Conservation (phyloP, 1,284 basidiomycete genomes). For the Rhodotorula sp. region DNA sequence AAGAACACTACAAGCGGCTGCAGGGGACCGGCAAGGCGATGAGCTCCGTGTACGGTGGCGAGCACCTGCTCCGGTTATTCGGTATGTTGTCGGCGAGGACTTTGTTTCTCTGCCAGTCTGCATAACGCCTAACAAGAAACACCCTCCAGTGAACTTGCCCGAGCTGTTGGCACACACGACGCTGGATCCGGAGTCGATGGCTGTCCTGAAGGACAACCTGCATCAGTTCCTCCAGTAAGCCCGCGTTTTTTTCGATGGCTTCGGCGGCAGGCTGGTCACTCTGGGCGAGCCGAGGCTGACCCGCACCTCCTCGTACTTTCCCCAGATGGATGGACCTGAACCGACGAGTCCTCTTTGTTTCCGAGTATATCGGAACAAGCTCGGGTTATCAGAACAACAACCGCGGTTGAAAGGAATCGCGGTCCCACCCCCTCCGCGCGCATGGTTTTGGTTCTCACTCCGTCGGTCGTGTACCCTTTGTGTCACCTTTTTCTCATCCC, state of each 20-base stretch:
- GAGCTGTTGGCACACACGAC: constrained; percentile 83
- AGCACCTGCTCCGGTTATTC: constrained; percentile 87
- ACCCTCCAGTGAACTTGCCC: constrained; percentile 55
- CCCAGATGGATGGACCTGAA: constrained; percentile 41
- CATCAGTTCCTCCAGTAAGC: constrained; percentile 83
- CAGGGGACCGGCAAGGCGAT: constrained; percentile 65
- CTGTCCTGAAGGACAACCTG: constrained; percentile 81
- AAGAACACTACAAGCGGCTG: constrained; percentile 68
- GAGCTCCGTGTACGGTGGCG: constrained; percentile 89
- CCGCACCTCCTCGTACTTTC: too few relatives aligned
- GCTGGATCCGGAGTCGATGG: constrained; percentile 85
- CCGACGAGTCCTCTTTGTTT: constrained; percentile 33
- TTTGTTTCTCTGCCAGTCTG: background rate
- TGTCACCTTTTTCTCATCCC: background rate
- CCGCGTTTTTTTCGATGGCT: background rate
- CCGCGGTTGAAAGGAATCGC: constrained; percentile 16
- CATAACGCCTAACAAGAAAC: background rate
- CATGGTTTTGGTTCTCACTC: background rate
- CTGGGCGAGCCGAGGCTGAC: background rate
- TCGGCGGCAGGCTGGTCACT: background rate
- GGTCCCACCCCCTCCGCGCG: background rate
- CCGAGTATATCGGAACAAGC: constrained; percentile 36
- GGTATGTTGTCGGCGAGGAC: constrained; percentile 58
- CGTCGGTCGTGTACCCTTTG: background rate
- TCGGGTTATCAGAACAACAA: constrained; percentile 43